phyloP scores from a whole-genome alignment of 768 basidiomycete genomes.

The Mrakia blollopis region DNA sequence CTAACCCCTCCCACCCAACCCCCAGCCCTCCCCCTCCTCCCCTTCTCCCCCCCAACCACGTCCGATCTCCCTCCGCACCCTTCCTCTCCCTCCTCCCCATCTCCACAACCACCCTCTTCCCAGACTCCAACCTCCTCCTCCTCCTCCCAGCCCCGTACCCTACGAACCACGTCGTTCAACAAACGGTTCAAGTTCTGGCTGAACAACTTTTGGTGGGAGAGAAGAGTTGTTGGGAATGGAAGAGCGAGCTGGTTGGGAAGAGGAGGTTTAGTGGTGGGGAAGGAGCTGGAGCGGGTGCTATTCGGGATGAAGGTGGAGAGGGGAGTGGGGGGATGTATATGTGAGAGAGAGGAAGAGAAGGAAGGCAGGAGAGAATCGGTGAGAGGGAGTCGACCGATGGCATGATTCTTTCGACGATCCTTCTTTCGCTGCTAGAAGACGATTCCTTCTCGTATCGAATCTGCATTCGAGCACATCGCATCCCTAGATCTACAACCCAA shows the following conservation, averaged over 20 bases:
- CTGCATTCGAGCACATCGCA: no score
- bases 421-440: no score
- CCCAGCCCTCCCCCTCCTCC: conserved; percentile 6
- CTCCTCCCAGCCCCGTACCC: background rate
- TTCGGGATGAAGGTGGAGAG: background rate
- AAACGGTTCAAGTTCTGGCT: background rate
- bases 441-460: no score
- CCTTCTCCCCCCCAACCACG: conserved; percentile 21
- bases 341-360: background rate
- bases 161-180: background rate
- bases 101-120: conserved; percentile 18
- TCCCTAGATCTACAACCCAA: no score
- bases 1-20: background rate
- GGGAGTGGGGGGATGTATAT: conserved; percentile 10
- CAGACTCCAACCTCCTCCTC: conserved; percentile 1
- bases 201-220: background rate
- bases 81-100: conserved; percentile 23
- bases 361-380: no score
- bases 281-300: background rate
- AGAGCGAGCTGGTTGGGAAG: background rate
- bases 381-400: no score
- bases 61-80: conserved; percentile 18
- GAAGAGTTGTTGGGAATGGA: background rate
- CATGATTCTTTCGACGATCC: no score
- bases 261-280: background rate